Evolutionary conservation across 768 basidiomycete genomes (phyloP).

Genomic region (Tulasnella sp.): DNA sequence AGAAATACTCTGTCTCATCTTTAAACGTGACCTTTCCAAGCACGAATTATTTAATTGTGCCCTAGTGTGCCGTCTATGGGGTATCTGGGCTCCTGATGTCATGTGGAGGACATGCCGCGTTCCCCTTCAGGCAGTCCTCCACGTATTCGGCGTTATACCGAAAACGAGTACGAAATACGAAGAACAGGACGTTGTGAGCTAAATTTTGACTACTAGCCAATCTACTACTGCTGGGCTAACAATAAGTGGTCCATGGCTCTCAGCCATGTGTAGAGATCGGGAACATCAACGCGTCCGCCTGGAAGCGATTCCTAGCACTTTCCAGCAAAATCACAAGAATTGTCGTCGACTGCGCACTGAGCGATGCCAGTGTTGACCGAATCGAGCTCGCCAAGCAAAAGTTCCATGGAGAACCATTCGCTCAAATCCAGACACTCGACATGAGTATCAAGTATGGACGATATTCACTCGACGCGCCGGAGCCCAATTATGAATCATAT

Average conservation of each 20-base stretch:
- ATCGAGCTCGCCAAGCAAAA: not conserved
- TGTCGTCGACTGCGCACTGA: not conserved
- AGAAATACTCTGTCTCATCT: not conserved
- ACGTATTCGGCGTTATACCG: not conserved
- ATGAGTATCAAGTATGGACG: not conserved
- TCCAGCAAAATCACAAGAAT: not conserved
- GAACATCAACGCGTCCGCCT: not conserved
- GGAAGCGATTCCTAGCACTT: not conserved
- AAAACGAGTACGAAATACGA: not conserved
- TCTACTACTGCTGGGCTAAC: not conserved
- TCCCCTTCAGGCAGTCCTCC: not conserved
- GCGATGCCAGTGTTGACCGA: not conserved
- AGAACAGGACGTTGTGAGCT: not conserved
- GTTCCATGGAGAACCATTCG: not conserved
- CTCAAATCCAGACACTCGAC: not conserved
- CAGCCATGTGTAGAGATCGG: not conserved
- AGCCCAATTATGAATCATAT: too few species aligned
- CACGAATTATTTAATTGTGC: not conserved
- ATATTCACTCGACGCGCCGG: too few species aligned
- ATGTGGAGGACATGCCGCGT: not conserved
- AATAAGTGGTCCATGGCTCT: not conserved
- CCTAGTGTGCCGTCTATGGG: not conserved
- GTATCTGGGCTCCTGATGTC: not conserved
- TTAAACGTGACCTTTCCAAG: not conserved
- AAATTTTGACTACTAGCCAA: not conserved